phyloP scores from a whole-genome alignment of 805 yeast genomes.

The Candida endomychidarum region DNA sequence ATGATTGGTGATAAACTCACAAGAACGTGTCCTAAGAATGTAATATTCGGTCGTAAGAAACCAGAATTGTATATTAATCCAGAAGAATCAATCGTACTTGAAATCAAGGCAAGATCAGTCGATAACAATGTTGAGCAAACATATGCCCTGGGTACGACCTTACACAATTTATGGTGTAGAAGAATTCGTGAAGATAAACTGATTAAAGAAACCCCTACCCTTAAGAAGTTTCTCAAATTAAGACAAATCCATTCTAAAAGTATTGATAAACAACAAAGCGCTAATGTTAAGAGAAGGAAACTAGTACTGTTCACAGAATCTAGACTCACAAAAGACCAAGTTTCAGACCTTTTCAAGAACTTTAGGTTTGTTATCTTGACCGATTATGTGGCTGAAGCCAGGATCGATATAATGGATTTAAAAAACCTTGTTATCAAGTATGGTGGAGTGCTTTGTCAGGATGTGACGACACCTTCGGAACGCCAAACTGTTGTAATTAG shows the following conservation, averaged over 20 bases:
- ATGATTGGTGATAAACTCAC: slow-evolving; percentile 52
- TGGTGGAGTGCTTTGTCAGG: slow-evolving; percentile 48
- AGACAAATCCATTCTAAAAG: slow-evolving; percentile 28
- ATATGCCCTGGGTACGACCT: slow-evolving; percentile 66
- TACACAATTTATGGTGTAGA: slow-evolving; percentile 75
- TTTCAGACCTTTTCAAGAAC: slow-evolving; percentile 39
- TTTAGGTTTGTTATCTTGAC: slow-evolving; percentile 53
- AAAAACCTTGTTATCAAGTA: slow-evolving; percentile 36
- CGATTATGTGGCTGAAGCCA: slow-evolving; percentile 14
- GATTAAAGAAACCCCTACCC: slow-evolving; percentile 52
- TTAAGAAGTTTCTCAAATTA: slow-evolving; percentile 50
- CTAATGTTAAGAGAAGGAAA: slow-evolving; percentile 25
- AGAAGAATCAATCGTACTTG: slow-evolving; percentile 70
- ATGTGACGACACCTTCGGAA: slow-evolving; percentile 3
- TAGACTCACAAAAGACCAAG: slow-evolving; percentile 16
- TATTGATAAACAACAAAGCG: slow-evolving; percentile 27
- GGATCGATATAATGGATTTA: slow-evolving; percentile 38
- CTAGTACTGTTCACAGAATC: slow-evolving; percentile 4
- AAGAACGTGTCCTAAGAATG: slow-evolving; percentile 20
- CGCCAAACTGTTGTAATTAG: slow-evolving; percentile 22
- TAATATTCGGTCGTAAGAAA: slow-evolving; percentile 55
- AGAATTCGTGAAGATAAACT: slow-evolving; percentile 68
- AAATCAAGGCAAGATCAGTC: slow-evolving; percentile 78
- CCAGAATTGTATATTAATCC: slow-evolving; percentile 86
- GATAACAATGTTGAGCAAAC: slow-evolving; percentile 43